These are phyloP conservation scores for Rhizoctonia solani DNA, from an alignment of 1,284 basidiomycete species.

Conservation along the genomic window DNA sequence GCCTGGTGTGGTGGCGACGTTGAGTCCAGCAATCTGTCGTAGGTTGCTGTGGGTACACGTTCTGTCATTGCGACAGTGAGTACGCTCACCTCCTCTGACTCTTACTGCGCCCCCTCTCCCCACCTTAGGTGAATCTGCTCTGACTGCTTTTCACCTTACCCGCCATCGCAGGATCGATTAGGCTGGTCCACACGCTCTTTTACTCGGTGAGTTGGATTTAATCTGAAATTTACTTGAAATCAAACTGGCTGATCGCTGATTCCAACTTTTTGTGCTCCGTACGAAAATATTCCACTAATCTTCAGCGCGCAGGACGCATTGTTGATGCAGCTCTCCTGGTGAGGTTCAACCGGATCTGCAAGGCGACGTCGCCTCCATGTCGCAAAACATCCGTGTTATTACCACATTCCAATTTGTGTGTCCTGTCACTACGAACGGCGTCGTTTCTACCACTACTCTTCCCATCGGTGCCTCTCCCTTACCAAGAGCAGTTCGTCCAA, in stretches of 20 bases:
- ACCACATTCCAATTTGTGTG: slow-evolving; percentile 35
- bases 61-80: slow-evolving; percentile 21
- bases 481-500: slow-evolving; percentile 14
- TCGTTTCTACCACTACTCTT: slow-evolving; percentile 33
- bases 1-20: background rate
- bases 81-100: background rate
- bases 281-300: slow-evolving; percentile 9
- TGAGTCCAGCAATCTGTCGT: slow-evolving; percentile 24
- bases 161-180: slow-evolving; percentile 10
- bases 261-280: too few species aligned
- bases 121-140: background rate
- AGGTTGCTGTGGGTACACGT: slow-evolving; percentile 19
- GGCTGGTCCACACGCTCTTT: slow-evolving; percentile 32
- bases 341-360: slow-evolving; percentile 7
- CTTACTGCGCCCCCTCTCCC: background rate
- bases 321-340: slow-evolving; percentile 30
- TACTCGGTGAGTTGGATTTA: background rate
- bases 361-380: slow-evolving; percentile 24
- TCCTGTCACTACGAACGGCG: slow-evolving; percentile 34
- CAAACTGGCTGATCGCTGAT: too few species aligned
- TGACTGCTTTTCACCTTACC: background rate
- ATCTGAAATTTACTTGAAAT: background rate
- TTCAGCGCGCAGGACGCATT: slow-evolving; percentile 29
- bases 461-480: slow-evolving; percentile 14
- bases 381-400: slow-evolving; percentile 23